Evolutionary conservation across 2,329 filamentous ascomycete species (phyloP).

Genomic region (Rhynchosporium agropyri): DNA sequence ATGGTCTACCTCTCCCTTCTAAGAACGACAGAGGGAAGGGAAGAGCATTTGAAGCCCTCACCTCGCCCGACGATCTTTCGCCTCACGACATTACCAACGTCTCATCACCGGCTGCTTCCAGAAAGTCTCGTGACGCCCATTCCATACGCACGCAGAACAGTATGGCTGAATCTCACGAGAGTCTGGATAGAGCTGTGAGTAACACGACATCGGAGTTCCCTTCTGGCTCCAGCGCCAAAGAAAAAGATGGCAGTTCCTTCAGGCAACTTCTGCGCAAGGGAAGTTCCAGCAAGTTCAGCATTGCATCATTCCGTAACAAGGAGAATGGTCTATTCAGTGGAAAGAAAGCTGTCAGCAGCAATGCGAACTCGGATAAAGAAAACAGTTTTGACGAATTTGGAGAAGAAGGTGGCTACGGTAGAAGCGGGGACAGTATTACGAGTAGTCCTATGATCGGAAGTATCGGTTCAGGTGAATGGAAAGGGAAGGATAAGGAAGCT

Average conservation of each 20-base stretch:
- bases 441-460: constrained; percentile 60
- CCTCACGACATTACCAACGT: constrained; percentile 10
- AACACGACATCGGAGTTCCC: constrained; percentile 59
- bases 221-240: constrained; percentile 48
- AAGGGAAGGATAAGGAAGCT: constrained; percentile 46
- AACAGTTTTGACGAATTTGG: constrained; percentile 59
- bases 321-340: constrained; percentile 52
- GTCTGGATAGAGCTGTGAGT: constrained; percentile 56
- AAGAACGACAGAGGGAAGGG: constrained; percentile 46
- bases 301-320: constrained; percentile 59
- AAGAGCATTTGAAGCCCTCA: constrained; percentile 44
- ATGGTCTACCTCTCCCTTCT: constrained; percentile 58
- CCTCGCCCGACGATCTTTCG: constrained; percentile 42
- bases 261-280: constrained; percentile 65
- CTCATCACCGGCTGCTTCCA: constrained; percentile 53
- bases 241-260: constrained; percentile 52
- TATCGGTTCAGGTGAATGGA: constrained; percentile 48
- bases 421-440: constrained; percentile 58
- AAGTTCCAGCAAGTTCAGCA: constrained; percentile 66
- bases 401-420: constrained; percentile 53
- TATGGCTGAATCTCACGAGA: constrained; percentile 52
- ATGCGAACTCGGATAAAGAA: constrained; percentile 57
- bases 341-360: constrained; percentile 61
- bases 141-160: constrained; percentile 62
- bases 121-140: constrained; percentile 58